phyloP scores from a whole-genome alignment of 2,329 filamentous ascomycete species.

The Aspergillus novoparasiticus region DNA sequence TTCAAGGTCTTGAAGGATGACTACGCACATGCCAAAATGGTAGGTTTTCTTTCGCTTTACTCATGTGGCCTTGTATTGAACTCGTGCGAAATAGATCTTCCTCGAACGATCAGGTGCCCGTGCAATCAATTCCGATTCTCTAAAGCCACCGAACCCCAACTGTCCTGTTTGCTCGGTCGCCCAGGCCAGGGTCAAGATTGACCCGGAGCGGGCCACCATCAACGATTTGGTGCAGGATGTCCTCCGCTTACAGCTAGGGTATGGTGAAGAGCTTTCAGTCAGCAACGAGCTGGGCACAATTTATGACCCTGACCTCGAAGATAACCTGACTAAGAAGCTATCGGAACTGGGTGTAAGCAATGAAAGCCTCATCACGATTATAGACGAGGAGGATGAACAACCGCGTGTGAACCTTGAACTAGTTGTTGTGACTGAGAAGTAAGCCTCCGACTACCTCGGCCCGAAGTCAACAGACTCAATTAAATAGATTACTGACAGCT shows the following conservation, averaged over 20 bases:
- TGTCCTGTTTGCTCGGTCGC: constrained; percentile 83
- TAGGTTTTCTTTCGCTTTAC: constrained; percentile 33
- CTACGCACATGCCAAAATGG: constrained; percentile 73
- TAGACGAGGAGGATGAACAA: constrained; percentile 71
- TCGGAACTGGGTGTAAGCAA: constrained; percentile 72
- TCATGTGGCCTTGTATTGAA: background rate
- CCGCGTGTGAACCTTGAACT: constrained; percentile 80
- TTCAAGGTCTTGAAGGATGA: constrained; percentile 84
- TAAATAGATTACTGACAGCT: constrained; percentile 16
- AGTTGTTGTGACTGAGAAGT: constrained; percentile 44
- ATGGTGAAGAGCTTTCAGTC: constrained; percentile 78
- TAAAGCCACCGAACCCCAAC: constrained; percentile 70
- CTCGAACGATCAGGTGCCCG: constrained; percentile 67
- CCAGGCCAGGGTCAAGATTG: constrained; percentile 67
- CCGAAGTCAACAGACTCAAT: background rate
- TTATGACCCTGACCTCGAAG: constrained; percentile 86
- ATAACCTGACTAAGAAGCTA: constrained; percentile 80
- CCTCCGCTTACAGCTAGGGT: constrained; percentile 70
- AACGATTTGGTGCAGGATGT: constrained; percentile 77
- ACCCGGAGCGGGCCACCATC: constrained; percentile 72
- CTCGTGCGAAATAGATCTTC: constrained; percentile 62
- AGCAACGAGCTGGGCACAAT: constrained; percentile 75
- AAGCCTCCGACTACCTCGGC: constrained; percentile 8
- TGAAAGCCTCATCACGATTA: constrained; percentile 77
- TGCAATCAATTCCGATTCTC: constrained; percentile 58